phyloP scores from a whole-genome alignment of 345 rosid genomes.

The Lagerstroemia speciosa region DNA sequence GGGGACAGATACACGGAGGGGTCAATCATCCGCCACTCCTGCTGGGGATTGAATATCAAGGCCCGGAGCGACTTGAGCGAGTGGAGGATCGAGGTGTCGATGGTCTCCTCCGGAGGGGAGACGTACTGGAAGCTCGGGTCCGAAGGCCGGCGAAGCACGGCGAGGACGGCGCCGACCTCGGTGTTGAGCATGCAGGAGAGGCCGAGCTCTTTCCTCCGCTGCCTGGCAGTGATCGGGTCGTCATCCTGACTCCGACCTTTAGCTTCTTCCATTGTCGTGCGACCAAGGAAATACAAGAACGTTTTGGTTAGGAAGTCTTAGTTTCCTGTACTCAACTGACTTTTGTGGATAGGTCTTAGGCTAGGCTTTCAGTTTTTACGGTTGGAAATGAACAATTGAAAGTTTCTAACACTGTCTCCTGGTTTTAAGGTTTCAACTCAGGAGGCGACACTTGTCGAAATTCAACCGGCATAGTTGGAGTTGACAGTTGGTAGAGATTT shows the following conservation, averaged over 20 bases:
- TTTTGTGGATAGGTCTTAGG: neutral
- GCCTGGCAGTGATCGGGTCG: slow-evolving; percentile 2
- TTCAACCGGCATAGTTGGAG: neutral
- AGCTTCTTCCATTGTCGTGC: neutral
- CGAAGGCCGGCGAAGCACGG: slow-evolving; percentile 60
- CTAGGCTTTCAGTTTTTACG: neutral
- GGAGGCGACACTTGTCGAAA: neutral
- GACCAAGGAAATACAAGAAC: neutral
- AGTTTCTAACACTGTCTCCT: slow-evolving; percentile 1
- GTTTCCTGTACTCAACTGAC: no score
- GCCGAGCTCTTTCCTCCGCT: slow-evolving; percentile 48
- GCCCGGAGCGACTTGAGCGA: slow-evolving; percentile 71
- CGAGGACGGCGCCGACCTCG: slow-evolving; percentile 78
- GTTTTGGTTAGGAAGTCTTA: neutral
- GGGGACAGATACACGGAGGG: slow-evolving; percentile 76
- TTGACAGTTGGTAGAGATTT: no score
- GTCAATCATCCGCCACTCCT: slow-evolving; percentile 70
- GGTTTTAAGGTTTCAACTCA: neutral
- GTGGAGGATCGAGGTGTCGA: slow-evolving; percentile 45
- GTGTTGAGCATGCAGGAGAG: slow-evolving; percentile 91
- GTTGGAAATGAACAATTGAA: neutral
- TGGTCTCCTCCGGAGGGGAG: slow-evolving; percentile 40
- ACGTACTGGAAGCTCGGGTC: slow-evolving; percentile 28
- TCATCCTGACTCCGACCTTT: neutral
- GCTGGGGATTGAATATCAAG: slow-evolving; percentile 82